phyloP scores from a whole-genome alignment of 2,329 filamentous ascomycete genomes.

The Ambrosiella cleistominuta region DNA sequence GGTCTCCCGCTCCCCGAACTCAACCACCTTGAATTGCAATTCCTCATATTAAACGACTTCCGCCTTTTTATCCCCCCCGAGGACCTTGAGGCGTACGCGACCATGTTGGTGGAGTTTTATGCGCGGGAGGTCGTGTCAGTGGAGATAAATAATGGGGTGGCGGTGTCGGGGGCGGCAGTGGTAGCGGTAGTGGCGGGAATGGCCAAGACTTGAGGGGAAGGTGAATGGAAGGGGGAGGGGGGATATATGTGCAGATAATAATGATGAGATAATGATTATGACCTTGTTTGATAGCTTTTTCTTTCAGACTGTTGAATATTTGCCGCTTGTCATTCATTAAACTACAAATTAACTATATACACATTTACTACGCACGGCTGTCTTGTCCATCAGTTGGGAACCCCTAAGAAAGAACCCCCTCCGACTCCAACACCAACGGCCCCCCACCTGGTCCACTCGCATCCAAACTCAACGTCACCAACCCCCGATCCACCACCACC shows the following conservation, averaged over 20 bases:
- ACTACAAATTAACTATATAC: not conserved
- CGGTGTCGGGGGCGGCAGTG: not conserved
- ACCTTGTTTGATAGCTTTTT: not conserved
- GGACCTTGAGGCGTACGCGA: conserved; percentile 91
- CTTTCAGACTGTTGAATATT: not conserved
- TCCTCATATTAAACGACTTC: conserved; percentile 90
- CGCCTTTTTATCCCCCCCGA: conserved; percentile 82
- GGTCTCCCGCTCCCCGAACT: conserved; percentile 81
- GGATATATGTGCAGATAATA: too few species aligned
- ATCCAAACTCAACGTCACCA: conserved; percentile 57
- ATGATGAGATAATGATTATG: too few species aligned
- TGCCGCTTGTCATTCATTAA: not conserved
- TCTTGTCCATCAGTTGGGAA: not conserved
- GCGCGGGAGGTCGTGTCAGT: conserved; percentile 60
- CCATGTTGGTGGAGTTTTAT: conserved; percentile 97
- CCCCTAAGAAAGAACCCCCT: conserved; percentile 19
- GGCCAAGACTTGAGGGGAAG: too few species aligned
- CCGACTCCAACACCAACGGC: conserved; percentile 48
- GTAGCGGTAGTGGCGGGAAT: too few species aligned
- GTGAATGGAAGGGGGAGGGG: too few species aligned
- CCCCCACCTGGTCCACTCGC: conserved; percentile 47
- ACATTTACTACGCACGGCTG: not conserved
- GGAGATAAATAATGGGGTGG: not conserved
- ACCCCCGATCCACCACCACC: conserved; percentile 52
- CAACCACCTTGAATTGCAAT: conserved; percentile 92